Evolutionary conservation across 108 stramenopile genomes (phyloP).

Genomic region (Poteriospumella lacustris): DNA sequence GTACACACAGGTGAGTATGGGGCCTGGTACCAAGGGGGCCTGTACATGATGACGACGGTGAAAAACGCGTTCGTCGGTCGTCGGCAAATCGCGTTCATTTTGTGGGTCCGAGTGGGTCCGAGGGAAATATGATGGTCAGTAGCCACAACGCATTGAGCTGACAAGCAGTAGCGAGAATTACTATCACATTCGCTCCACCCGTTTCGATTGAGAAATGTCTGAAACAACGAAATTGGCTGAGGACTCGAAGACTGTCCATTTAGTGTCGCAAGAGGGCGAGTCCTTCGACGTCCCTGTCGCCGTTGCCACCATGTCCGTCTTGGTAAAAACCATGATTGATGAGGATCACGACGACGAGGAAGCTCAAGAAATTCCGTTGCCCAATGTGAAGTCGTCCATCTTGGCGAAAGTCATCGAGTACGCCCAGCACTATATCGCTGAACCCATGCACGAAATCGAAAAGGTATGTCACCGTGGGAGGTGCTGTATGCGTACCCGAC

Average conservation of each 20-base stretch:
- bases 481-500: background rate
- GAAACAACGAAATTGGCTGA: no score
- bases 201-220: no score
- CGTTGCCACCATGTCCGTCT: conserved; percentile 93
- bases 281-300: conserved; percentile 74
- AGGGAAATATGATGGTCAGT: no score
- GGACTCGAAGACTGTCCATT: conserved; percentile 54
- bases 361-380: conserved; percentile 88
- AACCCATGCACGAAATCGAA: conserved; percentile 98
- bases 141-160: no score
- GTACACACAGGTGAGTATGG: no score
- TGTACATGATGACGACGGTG: no score
- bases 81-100: no score
- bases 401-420: conserved; percentile 97
- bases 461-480: conserved; percentile 49
- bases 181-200: no score
- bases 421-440: conserved; percentile 78
- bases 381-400: conserved; percentile 90
- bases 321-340: conserved; percentile 96
- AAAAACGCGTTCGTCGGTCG: no score
- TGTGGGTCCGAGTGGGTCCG: no score
- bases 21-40: no score
- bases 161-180: no score
- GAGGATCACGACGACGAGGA: conserved; percentile 75
- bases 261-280: conserved; percentile 89